Evolutionary conservation across 306 rosid genomes (phyloP), one percentile per base, ranked within the genome.

Genomic region (Prunus kanzakura): DNA sequence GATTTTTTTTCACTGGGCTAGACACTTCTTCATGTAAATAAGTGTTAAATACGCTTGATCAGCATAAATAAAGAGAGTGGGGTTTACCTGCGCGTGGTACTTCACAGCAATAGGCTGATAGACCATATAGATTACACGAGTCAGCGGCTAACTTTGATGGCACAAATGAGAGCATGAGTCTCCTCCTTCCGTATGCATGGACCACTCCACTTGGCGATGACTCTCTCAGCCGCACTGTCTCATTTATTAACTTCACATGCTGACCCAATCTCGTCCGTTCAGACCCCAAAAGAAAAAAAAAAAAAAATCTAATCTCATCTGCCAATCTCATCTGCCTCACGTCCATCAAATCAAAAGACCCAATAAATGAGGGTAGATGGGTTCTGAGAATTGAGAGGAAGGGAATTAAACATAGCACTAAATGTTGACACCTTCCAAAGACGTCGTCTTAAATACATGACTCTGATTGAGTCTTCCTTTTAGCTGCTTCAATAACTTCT

Each of bases 241-340:
- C 83, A 82, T 82, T 83, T 67, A 85, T 69, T 67, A 85, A 27
- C 45, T 64, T 81, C 91, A 85, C 87, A 77, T 83, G 89, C 78
- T 45, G 58, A 50, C 7, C 4, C 47, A 4, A 41, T 14, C 56
- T 25, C 52, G 43, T 30, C 10, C 14, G 23, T 64, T 52, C 0
- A 14, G 0, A 38, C 3, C 38, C 38, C 1, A 4, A 50, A 50
- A 0, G 0, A 23, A 50, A 15, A 2, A 0, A 50, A 15, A 15
- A 19, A 6, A 54, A 7, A 6, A 1, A n/a, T 16, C 20, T 3
- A 0, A 11, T 11, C 12, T 6, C n/a, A 43, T 49, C 52, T 49
- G 15, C 20, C 13, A 0, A 11, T 11, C 12, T 6, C n/a, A 29
- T 49, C 52, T 49, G 15, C 52, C 1, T 14, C 52, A n/a, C n/a